These are phyloP conservation scores for Trypanosoma boissoni DNA, from an alignment of 208 protist species.

Conservation along the genomic window DNA sequence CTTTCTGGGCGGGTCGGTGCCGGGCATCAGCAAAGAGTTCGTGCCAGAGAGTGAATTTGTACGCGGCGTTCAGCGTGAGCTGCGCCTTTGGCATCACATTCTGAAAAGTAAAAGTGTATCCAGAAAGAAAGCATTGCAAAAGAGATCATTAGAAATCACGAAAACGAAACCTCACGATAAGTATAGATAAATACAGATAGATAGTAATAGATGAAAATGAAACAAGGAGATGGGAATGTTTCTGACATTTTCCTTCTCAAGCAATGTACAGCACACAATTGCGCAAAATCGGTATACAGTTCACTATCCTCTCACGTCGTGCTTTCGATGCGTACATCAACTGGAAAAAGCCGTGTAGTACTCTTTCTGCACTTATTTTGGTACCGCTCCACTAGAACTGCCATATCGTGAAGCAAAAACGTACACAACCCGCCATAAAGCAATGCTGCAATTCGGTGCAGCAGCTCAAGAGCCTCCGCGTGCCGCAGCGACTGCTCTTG, in stretches of 20 bases:
- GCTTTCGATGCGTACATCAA: slow-evolving; percentile 53
- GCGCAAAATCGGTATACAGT: too few relatives aligned
- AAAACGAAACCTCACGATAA: background rate
- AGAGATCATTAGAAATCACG: slow-evolving; percentile 4
- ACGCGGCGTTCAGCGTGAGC: slow-evolving; percentile 69
- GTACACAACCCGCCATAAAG: slow-evolving; percentile 61
- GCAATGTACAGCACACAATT: too few relatives aligned
- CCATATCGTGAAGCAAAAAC: slow-evolving; percentile 78
- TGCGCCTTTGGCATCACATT: slow-evolving; percentile 30
- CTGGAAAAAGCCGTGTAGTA: slow-evolving; percentile 49
- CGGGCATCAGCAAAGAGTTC: slow-evolving; percentile 29
- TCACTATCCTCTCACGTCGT: background rate
- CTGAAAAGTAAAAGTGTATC: background rate
- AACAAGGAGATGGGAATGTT: too few relatives aligned
- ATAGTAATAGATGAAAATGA: background rate
- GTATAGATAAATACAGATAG: background rate
- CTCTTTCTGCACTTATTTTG: slow-evolving; percentile 68
- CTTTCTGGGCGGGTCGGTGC: slow-evolving; percentile 6
- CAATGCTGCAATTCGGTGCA: slow-evolving; percentile 43
- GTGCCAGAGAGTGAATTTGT: slow-evolving; percentile 71
- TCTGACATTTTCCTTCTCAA: background rate
- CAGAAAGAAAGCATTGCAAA: slow-evolving; percentile 5
- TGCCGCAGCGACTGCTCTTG: slow-evolving; percentile 23
- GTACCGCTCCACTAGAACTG: slow-evolving; percentile 58
- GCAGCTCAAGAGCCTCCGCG: slow-evolving; percentile 34